These are phyloP conservation scores for Cercospora nicotianae DNA, from an alignment of 2,329 filamentous ascomycete species.

Conservation along the genomic window DNA sequence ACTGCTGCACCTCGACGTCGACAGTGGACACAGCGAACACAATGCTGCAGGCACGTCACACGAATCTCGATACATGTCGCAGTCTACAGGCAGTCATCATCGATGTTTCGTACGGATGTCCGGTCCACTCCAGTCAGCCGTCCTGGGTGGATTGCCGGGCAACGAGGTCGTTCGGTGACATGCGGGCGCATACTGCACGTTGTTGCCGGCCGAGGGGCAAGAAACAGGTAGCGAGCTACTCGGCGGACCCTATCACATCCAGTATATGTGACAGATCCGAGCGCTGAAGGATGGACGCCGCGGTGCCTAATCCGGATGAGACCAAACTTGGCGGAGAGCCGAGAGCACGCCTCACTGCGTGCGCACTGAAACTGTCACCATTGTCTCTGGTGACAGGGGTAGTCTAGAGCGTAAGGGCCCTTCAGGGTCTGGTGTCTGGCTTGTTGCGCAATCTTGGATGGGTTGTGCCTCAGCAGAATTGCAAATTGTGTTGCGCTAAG, in stretches of 20 bases:
- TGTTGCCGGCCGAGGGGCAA: not conserved
- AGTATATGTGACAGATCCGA: not conserved
- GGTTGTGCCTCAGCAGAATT: not conserved
- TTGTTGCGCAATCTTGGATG: not conserved
- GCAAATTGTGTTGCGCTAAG: not conserved
- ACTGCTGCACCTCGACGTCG: not conserved
- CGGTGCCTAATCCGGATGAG: not conserved
- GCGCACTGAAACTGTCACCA: not conserved
- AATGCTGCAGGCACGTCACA: not conserved
- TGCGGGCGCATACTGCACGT: not conserved
- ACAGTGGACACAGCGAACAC: not conserved
- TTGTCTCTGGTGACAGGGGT: not conserved
- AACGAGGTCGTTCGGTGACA: not conserved
- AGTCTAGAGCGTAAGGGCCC: not conserved
- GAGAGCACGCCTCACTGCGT: not conserved
- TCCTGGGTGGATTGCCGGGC: not conserved
- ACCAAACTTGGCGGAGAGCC: not conserved
- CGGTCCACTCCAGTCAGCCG: not conserved
- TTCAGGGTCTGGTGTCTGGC: slow-evolving; percentile 3
- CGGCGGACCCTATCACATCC: not conserved
- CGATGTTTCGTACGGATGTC: not conserved
- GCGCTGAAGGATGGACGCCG: not conserved
- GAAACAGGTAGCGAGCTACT: not conserved
- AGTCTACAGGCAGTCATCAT: slow-evolving; percentile 1
- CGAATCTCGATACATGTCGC: not conserved